Conservation (phyloP, 805 yeast species). For the Starmerella floris region DNA sequence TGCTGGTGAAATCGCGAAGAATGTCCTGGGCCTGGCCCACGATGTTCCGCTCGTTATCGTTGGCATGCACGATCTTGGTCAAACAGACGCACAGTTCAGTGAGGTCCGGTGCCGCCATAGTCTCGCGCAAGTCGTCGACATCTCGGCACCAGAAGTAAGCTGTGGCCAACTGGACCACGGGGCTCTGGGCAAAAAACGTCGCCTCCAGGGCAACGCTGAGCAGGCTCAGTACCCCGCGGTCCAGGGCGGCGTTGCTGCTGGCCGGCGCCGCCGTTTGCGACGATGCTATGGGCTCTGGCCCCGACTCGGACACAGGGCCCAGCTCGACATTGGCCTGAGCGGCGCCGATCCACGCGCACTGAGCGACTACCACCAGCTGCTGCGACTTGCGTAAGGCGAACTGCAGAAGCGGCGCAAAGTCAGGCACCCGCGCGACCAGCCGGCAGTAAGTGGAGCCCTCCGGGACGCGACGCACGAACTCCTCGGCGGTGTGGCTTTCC, state of each 20-base stretch:
- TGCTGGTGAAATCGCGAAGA: constrained; percentile 6
- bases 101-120: constrained; percentile 3
- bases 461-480: background rate
- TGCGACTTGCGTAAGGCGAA: background rate
- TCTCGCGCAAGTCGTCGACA: constrained; percentile 2
- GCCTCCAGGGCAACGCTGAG: constrained; percentile 2
- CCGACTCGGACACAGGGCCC: background rate
- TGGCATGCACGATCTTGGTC: constrained; percentile 6
- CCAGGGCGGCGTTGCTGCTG: background rate
- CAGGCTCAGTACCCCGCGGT: constrained; percentile 4
- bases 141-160: constrained; percentile 14
- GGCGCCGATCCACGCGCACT: constrained; percentile 5
- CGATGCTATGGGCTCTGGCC: background rate
- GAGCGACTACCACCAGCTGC: background rate
- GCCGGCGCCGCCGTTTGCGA: background rate
- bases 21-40: constrained; percentile 11
- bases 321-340: background rate
- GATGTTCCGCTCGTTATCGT: background rate
- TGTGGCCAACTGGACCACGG: constrained; percentile 2
- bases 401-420: background rate
- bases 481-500: constrained; percentile 5
- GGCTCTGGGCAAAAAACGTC: background rate
- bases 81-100: constrained; percentile 14
- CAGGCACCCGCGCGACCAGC: background rate
- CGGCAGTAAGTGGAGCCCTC: background rate